Base-by-base conservation (phyloP, 2,329 filamentous ascomycete genomes). In the Dothistroma septosporum region DNA sequence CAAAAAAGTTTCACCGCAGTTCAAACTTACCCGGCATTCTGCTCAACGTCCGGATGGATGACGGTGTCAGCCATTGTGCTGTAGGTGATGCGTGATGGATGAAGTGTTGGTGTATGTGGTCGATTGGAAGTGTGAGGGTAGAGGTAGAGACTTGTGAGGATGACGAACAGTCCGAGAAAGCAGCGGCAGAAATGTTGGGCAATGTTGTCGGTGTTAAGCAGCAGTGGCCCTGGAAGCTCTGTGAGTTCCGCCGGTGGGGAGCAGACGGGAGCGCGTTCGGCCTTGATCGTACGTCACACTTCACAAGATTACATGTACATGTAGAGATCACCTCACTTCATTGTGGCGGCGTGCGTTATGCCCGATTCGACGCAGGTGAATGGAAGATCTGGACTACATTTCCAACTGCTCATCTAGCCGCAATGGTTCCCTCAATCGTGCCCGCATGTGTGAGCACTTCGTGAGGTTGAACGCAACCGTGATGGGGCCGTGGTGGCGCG, bases 41-140 rank as follows among this genome's bases (percentile, higher is more conserved):
- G 65, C 68, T 78, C 77, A 59, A 75, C 76, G 60, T 80, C 77
- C 46, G 48, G 55, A 31, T 61, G 74, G 66, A 81, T 79, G 62
- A 80, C 72, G 32, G 78, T 80, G 72, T 79, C 75, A 64, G 79
- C 76, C 78, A 81, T 81, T 61, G 50, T 63, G 65, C 53, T 53
- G 53, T 55, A 53, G 53, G 54, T 22, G 33, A 50, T 24, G 52
- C 21, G 50, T 48, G 28, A 24, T 24, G 31, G 47, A 37, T 49
- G 24, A 14, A 46, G 21, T 44, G 52, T 7, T 52, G 49, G 35
- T 28, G 46, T 32, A 19, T 28, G 31, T 49, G 24, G 32, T 41
- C 21, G 46, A 19, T 52, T 44, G 60, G 53, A 19, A 37, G 24
- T 55, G 53, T 32, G 19, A 5, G 22, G 28, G 21, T 41, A 41